phyloP scores from a whole-genome alignment of 495 filamentous ascomycete species.

The Talaromyces adpressus region DNA sequence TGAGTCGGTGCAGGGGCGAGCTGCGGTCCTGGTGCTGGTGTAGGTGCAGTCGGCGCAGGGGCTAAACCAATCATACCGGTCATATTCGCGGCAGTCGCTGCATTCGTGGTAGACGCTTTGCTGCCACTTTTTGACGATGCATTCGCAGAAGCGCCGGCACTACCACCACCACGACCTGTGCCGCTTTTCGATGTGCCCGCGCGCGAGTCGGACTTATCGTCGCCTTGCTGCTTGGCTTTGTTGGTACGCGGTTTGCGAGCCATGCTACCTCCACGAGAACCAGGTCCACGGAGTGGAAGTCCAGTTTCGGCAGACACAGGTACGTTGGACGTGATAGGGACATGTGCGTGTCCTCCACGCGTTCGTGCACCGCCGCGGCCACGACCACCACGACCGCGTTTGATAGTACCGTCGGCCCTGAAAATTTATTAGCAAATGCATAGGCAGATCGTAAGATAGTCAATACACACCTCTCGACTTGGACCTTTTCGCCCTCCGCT shows the following conservation, averaged over 20 bases:
- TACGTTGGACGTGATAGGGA: slow-evolving; percentile 32
- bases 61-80: slow-evolving; percentile 23
- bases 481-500: slow-evolving; percentile 82
- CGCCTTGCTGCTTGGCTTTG: slow-evolving; percentile 54
- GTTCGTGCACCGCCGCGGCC: slow-evolving; percentile 43
- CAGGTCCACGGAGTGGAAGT: slow-evolving; percentile 58
- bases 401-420: slow-evolving; percentile 72
- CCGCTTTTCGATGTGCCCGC: slow-evolving; percentile 15
- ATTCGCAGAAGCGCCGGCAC: slow-evolving; percentile 21
- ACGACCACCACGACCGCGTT: slow-evolving; percentile 68
- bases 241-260: slow-evolving; percentile 73
- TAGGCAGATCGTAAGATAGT: neutral
- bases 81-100: neutral
- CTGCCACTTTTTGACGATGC: slow-evolving; percentile 8
- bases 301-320: slow-evolving; percentile 40
- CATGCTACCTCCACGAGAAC: slow-evolving; percentile 69
- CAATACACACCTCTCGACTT: slow-evolving; percentile 58
- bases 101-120: slow-evolving; percentile 6
- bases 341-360: slow-evolving; percentile 28
- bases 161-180: slow-evolving; percentile 25
- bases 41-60: slow-evolving; percentile 21
- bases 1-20: slow-evolving; percentile 10
- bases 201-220: slow-evolving; percentile 53
- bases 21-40: slow-evolving; percentile 23
- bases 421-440: slow-evolving; percentile 5